phyloP scores from a whole-genome alignment of 2,329 filamentous ascomycete species.

The Colletotrichum sp. region DNA sequence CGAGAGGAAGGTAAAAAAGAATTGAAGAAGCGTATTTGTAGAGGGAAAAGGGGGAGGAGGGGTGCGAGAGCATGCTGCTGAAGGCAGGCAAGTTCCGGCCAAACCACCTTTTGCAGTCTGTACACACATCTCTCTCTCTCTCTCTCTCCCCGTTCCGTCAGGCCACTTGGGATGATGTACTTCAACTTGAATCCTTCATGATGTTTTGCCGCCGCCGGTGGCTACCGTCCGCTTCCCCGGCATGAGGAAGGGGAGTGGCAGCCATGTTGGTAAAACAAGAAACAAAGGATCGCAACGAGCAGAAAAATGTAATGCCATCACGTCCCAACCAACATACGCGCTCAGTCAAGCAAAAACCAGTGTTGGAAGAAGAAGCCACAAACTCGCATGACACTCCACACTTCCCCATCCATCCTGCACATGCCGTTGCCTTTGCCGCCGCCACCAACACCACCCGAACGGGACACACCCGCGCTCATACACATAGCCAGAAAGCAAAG shows the following conservation, averaged over 20 bases:
- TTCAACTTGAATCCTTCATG: background rate
- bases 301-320: background rate
- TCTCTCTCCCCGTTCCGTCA: background rate
- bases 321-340: background rate
- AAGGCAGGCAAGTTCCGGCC: background rate
- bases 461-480: background rate
- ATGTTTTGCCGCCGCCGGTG: background rate
- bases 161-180: background rate
- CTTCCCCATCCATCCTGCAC: background rate
- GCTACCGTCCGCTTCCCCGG: background rate
- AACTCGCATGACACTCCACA: background rate
- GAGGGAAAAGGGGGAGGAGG: background rate
- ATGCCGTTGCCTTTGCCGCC: background rate
- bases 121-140: background rate
- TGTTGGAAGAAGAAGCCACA: background rate
- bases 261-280: background rate
- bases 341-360: background rate
- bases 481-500: background rate
- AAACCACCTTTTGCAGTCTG: background rate
- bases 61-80: background rate
- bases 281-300: background rate
- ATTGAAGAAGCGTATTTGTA: background rate
- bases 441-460: background rate
- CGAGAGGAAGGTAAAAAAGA: background rate
- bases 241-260: background rate